These are phyloP conservation scores for Coccomyxa subellipsoidea DNA, from an alignment of 163 green algal genomes.

Conservation along the genomic window DNA sequence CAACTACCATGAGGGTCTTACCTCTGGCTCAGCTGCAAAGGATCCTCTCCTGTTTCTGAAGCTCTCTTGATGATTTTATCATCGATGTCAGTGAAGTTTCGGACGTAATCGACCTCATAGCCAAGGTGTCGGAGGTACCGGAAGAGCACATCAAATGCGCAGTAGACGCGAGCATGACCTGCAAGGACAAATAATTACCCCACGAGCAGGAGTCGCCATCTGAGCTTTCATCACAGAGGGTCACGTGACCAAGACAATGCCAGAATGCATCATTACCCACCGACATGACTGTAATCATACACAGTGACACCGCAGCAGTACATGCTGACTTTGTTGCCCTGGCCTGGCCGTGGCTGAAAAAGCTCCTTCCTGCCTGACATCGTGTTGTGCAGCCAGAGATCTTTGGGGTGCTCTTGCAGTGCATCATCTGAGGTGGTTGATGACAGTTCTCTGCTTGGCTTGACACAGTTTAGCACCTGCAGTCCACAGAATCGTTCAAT, in stretches of 20 bases:
- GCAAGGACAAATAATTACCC: neutral
- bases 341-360: constrained; percentile 54
- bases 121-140: constrained; percentile 64
- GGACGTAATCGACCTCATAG: constrained; percentile 57
- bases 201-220: neutral
- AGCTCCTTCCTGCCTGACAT: constrained; percentile 75
- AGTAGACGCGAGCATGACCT: constrained; percentile 94
- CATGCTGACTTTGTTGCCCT: constrained; percentile 80
- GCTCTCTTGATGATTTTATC: constrained; percentile 51
- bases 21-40: constrained; percentile 16
- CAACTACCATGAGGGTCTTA: neutral
- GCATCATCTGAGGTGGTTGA: neutral
- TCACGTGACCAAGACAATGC: no score
- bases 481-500: no score
- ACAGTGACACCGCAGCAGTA: constrained; percentile 97
- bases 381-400: constrained; percentile 79
- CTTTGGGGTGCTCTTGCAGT: neutral
- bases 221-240: no score
- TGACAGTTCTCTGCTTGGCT: neutral
- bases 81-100: constrained; percentile 97
- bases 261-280: constrained; percentile 44
- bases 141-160: constrained; percentile 91
- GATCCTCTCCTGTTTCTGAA: constrained; percentile 15
- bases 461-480: neutral
- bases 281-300: constrained; percentile 96